Evolutionary conservation across 139 green algal genomes (phyloP).

Genomic region (Tetraselmis striata): DNA sequence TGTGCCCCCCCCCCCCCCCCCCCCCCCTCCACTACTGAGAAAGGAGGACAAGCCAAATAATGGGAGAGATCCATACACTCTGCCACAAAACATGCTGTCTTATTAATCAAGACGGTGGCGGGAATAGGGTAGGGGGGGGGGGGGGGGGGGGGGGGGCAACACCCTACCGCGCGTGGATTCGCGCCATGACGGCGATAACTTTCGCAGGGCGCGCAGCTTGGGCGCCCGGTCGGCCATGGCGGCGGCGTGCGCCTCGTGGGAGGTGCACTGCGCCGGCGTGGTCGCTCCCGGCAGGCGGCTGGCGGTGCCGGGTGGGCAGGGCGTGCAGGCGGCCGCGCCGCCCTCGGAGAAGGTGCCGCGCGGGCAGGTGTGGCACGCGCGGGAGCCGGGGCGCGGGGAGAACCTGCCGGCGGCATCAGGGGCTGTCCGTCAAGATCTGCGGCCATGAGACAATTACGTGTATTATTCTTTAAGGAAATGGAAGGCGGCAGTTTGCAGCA

Average conservation of each 20-base stretch:
- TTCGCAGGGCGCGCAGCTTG: not conserved
- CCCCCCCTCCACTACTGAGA: no score
- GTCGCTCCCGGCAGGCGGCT: constrained; percentile 22
- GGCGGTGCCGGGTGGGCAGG: constrained; percentile 23
- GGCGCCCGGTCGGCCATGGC: constrained; percentile 10
- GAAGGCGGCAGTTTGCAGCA: no score
- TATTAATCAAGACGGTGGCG: no score
- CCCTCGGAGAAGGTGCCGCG: constrained; percentile 12
- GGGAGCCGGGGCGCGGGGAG: not conserved
- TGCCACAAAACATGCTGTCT: no score
- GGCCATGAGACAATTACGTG: not conserved
- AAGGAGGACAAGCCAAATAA: no score
- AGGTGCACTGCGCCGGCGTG: constrained; percentile 12
- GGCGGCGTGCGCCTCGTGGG: constrained; percentile 10
- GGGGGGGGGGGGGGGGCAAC: not conserved
- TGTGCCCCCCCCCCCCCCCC: no score
- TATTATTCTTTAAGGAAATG: no score
- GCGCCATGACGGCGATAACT: constrained; percentile 2
- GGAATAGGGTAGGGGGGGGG: not conserved
- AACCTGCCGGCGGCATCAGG: not conserved
- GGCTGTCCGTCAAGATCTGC: not conserved
- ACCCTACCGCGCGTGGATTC: not conserved
- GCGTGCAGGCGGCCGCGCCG: constrained; percentile 10
- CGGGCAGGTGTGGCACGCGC: constrained; percentile 27
- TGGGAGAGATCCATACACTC: no score